Conservation (phyloP, 495 filamentous ascomycete genomes). For the Penicillium cataractarum region DNA sequence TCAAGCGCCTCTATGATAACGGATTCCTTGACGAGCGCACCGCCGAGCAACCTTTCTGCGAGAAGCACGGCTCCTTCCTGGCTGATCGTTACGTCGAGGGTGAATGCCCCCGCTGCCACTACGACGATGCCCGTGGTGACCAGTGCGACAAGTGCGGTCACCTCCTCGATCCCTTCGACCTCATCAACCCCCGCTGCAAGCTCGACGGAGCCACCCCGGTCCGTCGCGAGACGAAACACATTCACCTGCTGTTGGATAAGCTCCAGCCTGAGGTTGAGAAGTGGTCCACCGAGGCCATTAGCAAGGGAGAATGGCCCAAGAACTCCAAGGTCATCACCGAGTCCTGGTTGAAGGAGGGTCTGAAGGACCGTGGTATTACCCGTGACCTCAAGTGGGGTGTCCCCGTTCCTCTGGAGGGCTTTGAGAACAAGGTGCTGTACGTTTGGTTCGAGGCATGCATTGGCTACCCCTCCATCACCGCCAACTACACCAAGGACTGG, state of each 20-base stretch:
- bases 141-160: conserved; percentile 87
- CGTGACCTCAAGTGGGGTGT: conserved; percentile 90
- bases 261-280: conserved; percentile 71
- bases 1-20: conserved; percentile 74
- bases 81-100: conserved; percentile 95
- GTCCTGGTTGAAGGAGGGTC: conserved; percentile 79
- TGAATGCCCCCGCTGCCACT: conserved; percentile 78
- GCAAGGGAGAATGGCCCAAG: conserved; percentile 72
- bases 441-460: conserved; percentile 99
- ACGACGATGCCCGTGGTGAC: conserved; percentile 80
- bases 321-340: conserved; percentile 74
- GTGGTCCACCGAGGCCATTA: conserved; percentile 64
- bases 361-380: conserved; percentile 87
- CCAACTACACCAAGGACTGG: conserved; percentile 89
- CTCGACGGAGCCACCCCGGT: conserved; percentile 80
- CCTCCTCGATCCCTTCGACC: conserved; percentile 76
- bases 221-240: conserved; percentile 68
- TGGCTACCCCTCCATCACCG: conserved; percentile 94
- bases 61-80: conserved; percentile 80
- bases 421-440: conserved; percentile 86
- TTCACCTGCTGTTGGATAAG: conserved; percentile 80
- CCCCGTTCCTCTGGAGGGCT: conserved; percentile 64
- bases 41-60: conserved; percentile 81
- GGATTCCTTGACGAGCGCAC: conserved; percentile 82
- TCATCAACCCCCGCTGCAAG: conserved; percentile 68